Evolutionary conservation across 176 grass and related monocot species (phyloP).

Genomic region (Alloteropsis semialata): DNA sequence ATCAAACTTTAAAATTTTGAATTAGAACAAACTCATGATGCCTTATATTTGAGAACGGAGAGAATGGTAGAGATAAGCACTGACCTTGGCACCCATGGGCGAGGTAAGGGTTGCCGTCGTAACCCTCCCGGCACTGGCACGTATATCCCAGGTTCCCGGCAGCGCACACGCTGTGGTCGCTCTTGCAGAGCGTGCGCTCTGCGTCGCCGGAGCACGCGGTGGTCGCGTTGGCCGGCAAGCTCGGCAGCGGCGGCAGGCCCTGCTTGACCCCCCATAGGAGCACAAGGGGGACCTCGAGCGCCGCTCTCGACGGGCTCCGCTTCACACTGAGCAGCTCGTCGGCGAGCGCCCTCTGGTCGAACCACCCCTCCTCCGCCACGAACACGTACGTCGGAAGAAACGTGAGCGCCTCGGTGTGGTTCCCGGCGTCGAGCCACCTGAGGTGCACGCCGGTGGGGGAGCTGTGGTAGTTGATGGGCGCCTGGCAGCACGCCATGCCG

Average conservation of each 20-base stretch:
- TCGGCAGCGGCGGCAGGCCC: neutral
- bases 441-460: neutral
- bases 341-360: neutral
- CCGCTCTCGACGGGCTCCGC: neutral
- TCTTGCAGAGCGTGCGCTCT: constrained; percentile 2
- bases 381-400: neutral
- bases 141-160: neutral
- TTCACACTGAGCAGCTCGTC: neutral
- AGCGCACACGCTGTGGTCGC: constrained; percentile 9
- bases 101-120: constrained; percentile 53
- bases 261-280: neutral
- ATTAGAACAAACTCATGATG: too few species aligned
- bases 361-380: constrained; percentile 22
- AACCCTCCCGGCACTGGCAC: constrained; percentile 38
- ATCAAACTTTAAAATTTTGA: too few species aligned
- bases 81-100: constrained; percentile 46
- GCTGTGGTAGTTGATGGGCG: constrained; percentile 20
- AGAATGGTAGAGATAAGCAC: too few species aligned
- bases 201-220: neutral
- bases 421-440: neutral
- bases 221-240: neutral
- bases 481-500: constrained; percentile 17
- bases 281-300: neutral
- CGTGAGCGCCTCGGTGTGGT: neutral
- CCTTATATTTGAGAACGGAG: too few species aligned